Conservation (phyloP, 179 eudicot species). For the Vitellaria paradoxa region DNA sequence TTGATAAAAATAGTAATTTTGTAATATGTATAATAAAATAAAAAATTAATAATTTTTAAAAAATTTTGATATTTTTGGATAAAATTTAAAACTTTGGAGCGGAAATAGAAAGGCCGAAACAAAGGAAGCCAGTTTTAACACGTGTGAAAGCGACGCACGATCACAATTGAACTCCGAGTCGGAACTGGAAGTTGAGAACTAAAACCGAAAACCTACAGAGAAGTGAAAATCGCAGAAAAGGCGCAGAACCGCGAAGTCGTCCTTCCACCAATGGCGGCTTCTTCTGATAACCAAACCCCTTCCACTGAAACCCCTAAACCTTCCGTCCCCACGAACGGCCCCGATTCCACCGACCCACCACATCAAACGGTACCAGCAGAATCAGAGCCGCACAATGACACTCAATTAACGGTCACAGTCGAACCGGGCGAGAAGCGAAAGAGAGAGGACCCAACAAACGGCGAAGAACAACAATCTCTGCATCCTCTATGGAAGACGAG, state of each 20-base stretch:
- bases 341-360: slow-evolving; percentile 12
- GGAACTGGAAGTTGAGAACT: not conserved
- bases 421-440: slow-evolving; percentile 52
- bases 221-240: too few relatives aligned
- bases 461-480: slow-evolving; percentile 8
- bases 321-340: slow-evolving; percentile 10
- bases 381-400: slow-evolving; percentile 6
- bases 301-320: slow-evolving; percentile 34
- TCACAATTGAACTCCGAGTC: too few relatives aligned
- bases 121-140: too few relatives aligned
- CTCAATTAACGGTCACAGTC: slow-evolving; percentile 4
- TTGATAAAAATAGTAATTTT: too few relatives aligned
- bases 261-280: slow-evolving; percentile 13
- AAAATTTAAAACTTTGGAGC: too few relatives aligned
- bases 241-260: not conserved
- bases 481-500: slow-evolving; percentile 81
- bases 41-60: too few relatives aligned
- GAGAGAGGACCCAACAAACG: slow-evolving; percentile 32
- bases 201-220: not conserved
- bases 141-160: too few relatives aligned
- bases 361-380: slow-evolving; percentile 5
- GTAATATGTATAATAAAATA: too few relatives aligned
- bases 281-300: slow-evolving; percentile 16
- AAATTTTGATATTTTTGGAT: too few relatives aligned
- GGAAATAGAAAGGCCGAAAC: too few relatives aligned